Evolutionary conservation across 495 filamentous ascomycete genomes (phyloP).

Genomic region (Hypoxylon cercidicola): DNA sequence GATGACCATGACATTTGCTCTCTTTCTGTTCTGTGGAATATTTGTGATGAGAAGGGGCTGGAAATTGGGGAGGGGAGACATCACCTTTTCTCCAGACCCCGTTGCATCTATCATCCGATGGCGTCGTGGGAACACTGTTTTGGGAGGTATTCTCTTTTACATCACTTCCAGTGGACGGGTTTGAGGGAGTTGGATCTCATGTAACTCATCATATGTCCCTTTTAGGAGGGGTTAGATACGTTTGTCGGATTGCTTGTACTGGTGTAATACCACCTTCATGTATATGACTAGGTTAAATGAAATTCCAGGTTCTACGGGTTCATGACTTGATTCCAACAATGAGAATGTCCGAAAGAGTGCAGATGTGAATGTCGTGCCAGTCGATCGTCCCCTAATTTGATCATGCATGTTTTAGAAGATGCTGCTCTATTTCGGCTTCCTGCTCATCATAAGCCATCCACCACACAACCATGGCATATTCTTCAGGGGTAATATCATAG

Average conservation of each 20-base stretch:
- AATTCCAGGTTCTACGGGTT: slow-evolving; percentile 13
- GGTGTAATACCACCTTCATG: slow-evolving; percentile 23
- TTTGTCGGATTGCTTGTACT: slow-evolving; percentile 4
- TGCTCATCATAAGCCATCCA: not conserved
- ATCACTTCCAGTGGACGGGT: slow-evolving; percentile 7
- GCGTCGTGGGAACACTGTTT: slow-evolving; percentile 32
- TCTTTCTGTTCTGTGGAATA: slow-evolving; percentile 3
- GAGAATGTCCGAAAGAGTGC: slow-evolving; percentile 25
- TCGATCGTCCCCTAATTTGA: not conserved
- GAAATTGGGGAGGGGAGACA: slow-evolving; percentile 10
- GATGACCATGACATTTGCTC: slow-evolving; percentile 25
- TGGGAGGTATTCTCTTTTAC: slow-evolving; percentile 8
- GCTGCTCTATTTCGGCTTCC: too few species aligned
- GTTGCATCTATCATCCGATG: slow-evolving; percentile 34
- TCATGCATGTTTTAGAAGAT: not conserved
- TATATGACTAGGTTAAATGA: slow-evolving; percentile 10
- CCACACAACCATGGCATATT: not conserved
- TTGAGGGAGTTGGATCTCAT: slow-evolving; percentile 10
- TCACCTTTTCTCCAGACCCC: slow-evolving; percentile 4
- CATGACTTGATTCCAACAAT: slow-evolving; percentile 28
- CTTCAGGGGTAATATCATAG: not conserved
- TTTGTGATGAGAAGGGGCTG: slow-evolving; percentile 3
- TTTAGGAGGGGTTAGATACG: not conserved
- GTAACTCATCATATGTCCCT: slow-evolving; percentile 4
- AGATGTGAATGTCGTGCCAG: too few species aligned